Percentiles rank a stretch among this genome's conserved stretches.
phyloP scores from a whole-genome alignment of 768 basidiomycete genomes.

The Megacollybia marginata region DNA sequence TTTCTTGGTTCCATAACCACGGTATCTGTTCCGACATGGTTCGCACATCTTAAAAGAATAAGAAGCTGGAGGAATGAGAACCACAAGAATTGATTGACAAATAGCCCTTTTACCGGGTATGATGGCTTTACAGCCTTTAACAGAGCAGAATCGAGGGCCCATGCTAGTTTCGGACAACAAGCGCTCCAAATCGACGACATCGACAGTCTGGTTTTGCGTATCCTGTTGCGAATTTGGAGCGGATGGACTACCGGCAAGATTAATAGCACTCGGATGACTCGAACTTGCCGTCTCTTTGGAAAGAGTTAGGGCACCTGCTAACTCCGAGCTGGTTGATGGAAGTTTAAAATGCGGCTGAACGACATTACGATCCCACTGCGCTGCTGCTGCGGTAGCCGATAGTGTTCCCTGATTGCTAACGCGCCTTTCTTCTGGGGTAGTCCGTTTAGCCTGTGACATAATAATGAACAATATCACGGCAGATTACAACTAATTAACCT shows the following conservation, averaged over 20 bases:
- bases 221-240: background rate
- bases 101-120: constrained; percentile 26
- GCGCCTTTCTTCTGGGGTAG: too few relatives aligned
- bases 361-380: too few relatives aligned
- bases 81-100: constrained; percentile 14
- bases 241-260: background rate
- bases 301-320: too few relatives aligned
- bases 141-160: constrained; percentile 35
- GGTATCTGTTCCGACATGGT: constrained; percentile 41
- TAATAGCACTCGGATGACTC: background rate
- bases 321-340: too few relatives aligned
- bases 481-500: background rate
- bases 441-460: background rate
- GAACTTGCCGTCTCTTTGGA: too few relatives aligned
- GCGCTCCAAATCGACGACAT: background rate
- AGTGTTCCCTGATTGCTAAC: too few relatives aligned
- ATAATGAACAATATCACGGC: background rate
- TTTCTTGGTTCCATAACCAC: constrained; percentile 46
- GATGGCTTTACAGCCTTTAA: constrained; percentile 45
- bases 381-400: too few relatives aligned
- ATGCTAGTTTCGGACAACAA: background rate
- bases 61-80: constrained; percentile 9
- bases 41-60: constrained; percentile 38
- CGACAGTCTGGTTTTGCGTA: background rate
- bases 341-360: too few relatives aligned